Evolutionary conservation across 345 rosid genomes (phyloP).

Genomic region (Eucalyptus rudis): DNA sequence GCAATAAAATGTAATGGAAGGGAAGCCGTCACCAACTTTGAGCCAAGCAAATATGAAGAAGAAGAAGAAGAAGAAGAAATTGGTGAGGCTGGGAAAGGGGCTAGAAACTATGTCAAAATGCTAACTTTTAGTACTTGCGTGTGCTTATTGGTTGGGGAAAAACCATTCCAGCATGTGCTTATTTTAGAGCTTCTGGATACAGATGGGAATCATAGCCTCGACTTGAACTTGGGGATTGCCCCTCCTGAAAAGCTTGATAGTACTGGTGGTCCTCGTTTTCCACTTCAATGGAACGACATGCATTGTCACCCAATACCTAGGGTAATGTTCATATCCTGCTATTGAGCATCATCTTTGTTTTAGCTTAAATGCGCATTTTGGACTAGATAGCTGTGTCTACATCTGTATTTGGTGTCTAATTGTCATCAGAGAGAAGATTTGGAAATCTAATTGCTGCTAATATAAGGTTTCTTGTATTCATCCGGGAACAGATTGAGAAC

Average conservation of each 20-base stretch:
- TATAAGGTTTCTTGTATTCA: neutral
- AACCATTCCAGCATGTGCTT: neutral
- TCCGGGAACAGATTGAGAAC: conserved; percentile 10
- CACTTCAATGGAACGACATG: neutral
- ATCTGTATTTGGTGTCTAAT: neutral
- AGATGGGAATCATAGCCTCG: conserved; percentile 23
- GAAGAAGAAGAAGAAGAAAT: conserved; percentile 30
- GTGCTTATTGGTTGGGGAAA: neutral
- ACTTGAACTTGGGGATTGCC: conserved; percentile 54
- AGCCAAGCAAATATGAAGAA: conserved; percentile 46
- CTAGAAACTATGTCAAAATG: neutral
- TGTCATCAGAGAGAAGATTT: neutral
- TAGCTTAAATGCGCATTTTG: neutral
- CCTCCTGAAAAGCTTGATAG: conserved; percentile 10
- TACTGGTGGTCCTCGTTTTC: conserved; percentile 1
- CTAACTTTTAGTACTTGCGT: neutral
- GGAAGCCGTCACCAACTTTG: conserved; percentile 93
- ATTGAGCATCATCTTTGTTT: neutral
- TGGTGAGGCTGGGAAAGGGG: conserved; percentile 8
- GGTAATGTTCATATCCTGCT: neutral
- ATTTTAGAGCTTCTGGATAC: neutral
- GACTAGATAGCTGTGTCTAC: neutral
- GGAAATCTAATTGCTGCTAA: neutral
- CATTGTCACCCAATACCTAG: neutral
- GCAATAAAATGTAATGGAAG: conserved; percentile 77